These are phyloP conservation scores for Glutinoglossum americanum DNA, from an alignment of 495 filamentous ascomycete species.

Conservation along the genomic window DNA sequence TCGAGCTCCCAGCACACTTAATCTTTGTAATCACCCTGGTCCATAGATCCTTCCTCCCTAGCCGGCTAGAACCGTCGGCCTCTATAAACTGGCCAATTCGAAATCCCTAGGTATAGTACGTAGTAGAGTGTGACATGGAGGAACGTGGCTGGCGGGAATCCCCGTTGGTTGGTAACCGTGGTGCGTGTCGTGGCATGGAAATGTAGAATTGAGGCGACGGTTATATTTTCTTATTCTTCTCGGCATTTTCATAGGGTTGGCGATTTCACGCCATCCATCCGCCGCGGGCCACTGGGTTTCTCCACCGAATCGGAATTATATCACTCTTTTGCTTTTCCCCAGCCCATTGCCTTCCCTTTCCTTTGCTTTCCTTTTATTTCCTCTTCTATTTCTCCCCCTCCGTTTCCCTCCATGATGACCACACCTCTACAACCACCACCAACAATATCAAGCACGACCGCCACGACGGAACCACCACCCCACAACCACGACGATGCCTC, in stretches of 20 bases:
- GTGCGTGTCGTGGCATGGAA: background rate
- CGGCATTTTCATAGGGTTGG: background rate
- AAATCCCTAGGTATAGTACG: background rate
- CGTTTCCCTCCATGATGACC: slow-evolving; percentile 10
- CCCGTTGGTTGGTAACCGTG: background rate
- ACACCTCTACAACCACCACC: slow-evolving; percentile 9
- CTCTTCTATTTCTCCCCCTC: background rate
- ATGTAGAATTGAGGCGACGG: no score
- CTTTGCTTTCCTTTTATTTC: background rate
- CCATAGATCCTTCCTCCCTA: background rate
- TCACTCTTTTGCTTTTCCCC: background rate
- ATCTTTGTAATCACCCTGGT: background rate
- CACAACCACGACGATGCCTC: slow-evolving; percentile 8
- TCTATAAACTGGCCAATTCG: background rate
- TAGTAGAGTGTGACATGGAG: no score
- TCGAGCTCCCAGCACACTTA: background rate
- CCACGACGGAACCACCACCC: background rate
- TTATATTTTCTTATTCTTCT: background rate
- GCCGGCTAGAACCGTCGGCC: background rate
- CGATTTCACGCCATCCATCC: background rate
- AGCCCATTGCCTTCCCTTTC: background rate
- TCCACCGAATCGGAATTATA: background rate
- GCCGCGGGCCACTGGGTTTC: background rate
- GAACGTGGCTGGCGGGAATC: background rate
- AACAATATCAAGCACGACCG: background rate